Evolutionary conservation across 1,284 basidiomycete genomes (phyloP), one percentile per base, ranked within the genome.

Genomic region (Neotropicomus parvogracilis): DNA sequence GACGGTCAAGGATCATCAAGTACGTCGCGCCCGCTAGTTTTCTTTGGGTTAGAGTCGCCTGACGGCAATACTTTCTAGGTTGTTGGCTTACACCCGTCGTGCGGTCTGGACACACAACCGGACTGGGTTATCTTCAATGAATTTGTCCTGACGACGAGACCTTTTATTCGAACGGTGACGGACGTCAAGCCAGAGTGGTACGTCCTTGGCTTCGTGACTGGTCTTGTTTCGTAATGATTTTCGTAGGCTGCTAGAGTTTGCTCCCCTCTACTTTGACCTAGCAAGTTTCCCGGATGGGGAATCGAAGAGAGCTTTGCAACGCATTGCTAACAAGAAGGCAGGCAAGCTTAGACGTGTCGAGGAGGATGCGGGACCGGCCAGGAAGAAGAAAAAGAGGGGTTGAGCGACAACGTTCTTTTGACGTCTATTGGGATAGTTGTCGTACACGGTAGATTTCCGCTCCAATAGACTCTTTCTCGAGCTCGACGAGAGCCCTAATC

Each of bases 81-180:
- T 34, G 95, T 98, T 7, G 76, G 75, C n/a, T 74, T 98, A n/a
- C 95, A 99, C 67, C 91, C 95, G 6, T 91, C 88, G 6, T 95
- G 92, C 54, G 93, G 95, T 24, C 73, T 99, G 40, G 91, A 97
- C 57, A 83, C 83, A n/a, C 86, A 86, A 49, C 94, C 95, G 0
- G 95, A 98, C 62, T 99, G 94, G 91, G 92, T 98, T 13, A 70
- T 97, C 34, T 99, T 97, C 77, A 97, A 99, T 67, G 97, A 97
- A 69, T 99, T 99, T 65, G 93, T 98, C 24, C 73, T 98, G 54
- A 99, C 95, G 12, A 93, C 93, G 9, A 73, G 80, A 50, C 81
- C 85, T 50, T 98, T 89, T 61, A 95, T 99, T 60, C 84, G 95
- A 33, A 97, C 91, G 0, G 91, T 95, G 17, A 88, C 93, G 1